Conservation (phyloP, 192 early-diverging fungal genomes). For the Entomortierella beljakovae region DNA sequence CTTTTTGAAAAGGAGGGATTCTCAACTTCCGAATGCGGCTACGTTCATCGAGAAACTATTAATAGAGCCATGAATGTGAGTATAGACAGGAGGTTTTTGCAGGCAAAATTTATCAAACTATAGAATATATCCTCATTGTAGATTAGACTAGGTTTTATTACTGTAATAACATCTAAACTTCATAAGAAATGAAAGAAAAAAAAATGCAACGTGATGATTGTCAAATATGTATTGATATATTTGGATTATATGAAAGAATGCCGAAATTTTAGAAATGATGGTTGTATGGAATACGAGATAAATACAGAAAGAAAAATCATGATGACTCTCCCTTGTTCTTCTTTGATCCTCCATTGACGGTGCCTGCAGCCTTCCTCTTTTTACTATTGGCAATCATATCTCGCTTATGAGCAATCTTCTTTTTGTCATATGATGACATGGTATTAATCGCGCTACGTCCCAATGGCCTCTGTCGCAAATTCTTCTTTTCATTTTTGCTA, state of each 20-base stretch:
- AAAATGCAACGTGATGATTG: too few relatives aligned
- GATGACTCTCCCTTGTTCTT: constrained; percentile 22
- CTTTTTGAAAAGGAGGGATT: constrained; percentile 77
- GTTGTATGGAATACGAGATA: too few relatives aligned
- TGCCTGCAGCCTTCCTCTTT: constrained; percentile 40
- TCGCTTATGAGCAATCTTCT: constrained; percentile 75
- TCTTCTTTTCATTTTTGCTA: constrained; percentile 72
- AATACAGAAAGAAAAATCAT: too few relatives aligned
- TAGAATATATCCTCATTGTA: constrained; percentile 10
- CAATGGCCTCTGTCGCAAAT: constrained; percentile 78
- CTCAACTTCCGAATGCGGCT: constrained; percentile 66
- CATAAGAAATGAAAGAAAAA: too few relatives aligned
- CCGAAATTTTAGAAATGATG: not conserved
- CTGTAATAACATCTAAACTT: too few relatives aligned
- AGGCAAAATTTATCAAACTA: constrained; percentile 79
- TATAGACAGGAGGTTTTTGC: constrained; percentile 78
- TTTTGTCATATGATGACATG: constrained; percentile 78
- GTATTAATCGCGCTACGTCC: constrained; percentile 83
- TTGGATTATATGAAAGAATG: not conserved
- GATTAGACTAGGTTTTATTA: not conserved
- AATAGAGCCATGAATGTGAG: constrained; percentile 74
- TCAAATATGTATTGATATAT: not conserved
- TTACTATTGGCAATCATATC: constrained; percentile 59
- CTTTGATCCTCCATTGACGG: constrained; percentile 7
- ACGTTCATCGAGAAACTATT: constrained; percentile 75